phyloP scores from a whole-genome alignment of 768 basidiomycete species.

The Termitomyces sp. region DNA sequence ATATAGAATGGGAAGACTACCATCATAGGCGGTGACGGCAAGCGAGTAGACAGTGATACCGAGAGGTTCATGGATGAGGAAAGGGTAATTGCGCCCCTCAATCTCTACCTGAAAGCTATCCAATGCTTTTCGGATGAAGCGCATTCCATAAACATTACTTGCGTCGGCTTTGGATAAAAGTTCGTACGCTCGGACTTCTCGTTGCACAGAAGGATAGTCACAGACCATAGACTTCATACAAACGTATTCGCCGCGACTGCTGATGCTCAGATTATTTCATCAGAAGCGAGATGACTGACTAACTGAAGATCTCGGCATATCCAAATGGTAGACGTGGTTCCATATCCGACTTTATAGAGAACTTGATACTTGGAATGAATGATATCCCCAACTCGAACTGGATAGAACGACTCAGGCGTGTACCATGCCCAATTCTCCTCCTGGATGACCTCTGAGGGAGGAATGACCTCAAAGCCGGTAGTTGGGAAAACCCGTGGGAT shows the following conservation, averaged over 20 bases:
- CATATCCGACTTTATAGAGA: slow-evolving; percentile 1
- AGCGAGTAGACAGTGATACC: background rate
- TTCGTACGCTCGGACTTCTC: background rate
- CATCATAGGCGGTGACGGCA: background rate
- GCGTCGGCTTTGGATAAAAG: background rate
- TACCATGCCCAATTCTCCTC: background rate
- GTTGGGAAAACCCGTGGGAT: background rate
- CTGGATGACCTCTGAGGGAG: background rate
- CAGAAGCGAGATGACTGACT: background rate
- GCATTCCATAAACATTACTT: background rate
- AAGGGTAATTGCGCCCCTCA: background rate
- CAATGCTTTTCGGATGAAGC: background rate
- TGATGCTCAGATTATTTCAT: background rate
- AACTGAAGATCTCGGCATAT: background rate
- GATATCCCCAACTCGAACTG: background rate
- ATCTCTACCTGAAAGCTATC: background rate
- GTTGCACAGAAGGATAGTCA: background rate
- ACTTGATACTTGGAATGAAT: background rate
- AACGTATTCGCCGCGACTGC: background rate
- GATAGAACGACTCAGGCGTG: background rate
- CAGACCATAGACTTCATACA: slow-evolving; percentile 5
- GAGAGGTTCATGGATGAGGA: slow-evolving; percentile 2
- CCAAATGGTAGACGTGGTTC: background rate
- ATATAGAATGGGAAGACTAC: background rate
- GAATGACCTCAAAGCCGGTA: background rate